Conservation (phyloP, 2,329 filamentous ascomycete species). For the Ceratocystis variospora region DNA sequence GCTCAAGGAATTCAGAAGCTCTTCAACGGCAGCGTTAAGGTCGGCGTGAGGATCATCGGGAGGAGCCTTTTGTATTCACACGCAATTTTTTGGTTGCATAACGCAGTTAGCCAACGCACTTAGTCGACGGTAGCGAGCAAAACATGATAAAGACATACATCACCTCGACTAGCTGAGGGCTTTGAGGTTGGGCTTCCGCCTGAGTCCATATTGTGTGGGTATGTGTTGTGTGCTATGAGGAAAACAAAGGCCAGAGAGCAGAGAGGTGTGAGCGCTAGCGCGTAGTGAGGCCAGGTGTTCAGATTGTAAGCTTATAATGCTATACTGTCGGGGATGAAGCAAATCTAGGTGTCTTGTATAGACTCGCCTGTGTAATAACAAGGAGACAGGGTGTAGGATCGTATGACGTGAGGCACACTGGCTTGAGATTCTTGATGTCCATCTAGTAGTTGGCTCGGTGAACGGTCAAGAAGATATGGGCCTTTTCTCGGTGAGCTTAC, state of each 20-base stretch:
- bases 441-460: neutral
- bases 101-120: neutral
- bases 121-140: neutral
- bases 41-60: slow-evolving; percentile 36
- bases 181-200: slow-evolving; percentile 12
- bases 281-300: neutral
- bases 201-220: slow-evolving; percentile 9
- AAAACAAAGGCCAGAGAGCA: neutral
- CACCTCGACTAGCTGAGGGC: slow-evolving; percentile 5
- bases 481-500: neutral
- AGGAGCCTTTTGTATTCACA: slow-evolving; percentile 21
- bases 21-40: slow-evolving; percentile 67
- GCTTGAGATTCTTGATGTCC: neutral
- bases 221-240: neutral
- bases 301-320: neutral
- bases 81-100: slow-evolving; percentile 11
- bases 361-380: neutral
- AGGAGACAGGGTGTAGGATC: neutral
- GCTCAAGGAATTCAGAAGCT: slow-evolving; percentile 69
- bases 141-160: neutral
- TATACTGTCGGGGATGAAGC: neutral
- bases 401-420: neutral
- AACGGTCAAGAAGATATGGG: neutral
- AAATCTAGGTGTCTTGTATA: neutral
- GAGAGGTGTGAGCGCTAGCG: neutral